These are phyloP conservation scores for Claviceps lovelessii DNA, from an alignment of 2,329 filamentous ascomycete genomes.

Conservation along the genomic window DNA sequence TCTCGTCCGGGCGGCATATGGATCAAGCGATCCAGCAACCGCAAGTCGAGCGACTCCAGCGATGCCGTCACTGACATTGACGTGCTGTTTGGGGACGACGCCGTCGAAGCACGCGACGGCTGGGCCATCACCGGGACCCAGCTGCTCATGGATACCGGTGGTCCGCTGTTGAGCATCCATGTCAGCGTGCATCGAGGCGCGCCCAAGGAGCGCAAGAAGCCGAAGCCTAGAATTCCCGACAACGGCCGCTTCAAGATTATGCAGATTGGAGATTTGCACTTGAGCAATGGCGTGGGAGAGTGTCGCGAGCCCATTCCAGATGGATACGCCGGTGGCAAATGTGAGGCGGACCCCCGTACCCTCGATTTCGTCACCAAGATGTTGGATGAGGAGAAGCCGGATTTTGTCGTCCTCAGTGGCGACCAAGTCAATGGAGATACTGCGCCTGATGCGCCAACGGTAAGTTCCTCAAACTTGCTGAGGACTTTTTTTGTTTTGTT, in stretches of 20 bases:
- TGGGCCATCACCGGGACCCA: conserved; percentile 70
- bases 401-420: conserved; percentile 80
- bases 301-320: conserved; percentile 80
- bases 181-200: conserved; percentile 65
- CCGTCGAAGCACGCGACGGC: conserved; percentile 72
- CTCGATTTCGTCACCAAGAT: conserved; percentile 75
- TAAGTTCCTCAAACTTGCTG: conserved; percentile 23
- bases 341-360: conserved; percentile 83
- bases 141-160: conserved; percentile 51
- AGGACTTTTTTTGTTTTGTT: too few relatives aligned
- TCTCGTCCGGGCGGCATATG: conserved; percentile 62
- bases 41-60: conserved; percentile 60
- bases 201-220: conserved; percentile 49
- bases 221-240: conserved; percentile 63
- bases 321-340: conserved; percentile 56
- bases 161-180: conserved; percentile 52
- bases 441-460: conserved; percentile 76
- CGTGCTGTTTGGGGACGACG: conserved; percentile 79
- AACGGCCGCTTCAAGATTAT: conserved; percentile 96
- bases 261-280: conserved; percentile 85
- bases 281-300: conserved; percentile 73
- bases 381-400: conserved; percentile 84
- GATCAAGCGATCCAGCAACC: conserved; percentile 61
- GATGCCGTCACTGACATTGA: conserved; percentile 68
- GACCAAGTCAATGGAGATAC: conserved; percentile 95